These are phyloP conservation scores for Lotus japonicus DNA, from an alignment of 306 rosid genomes.

Conservation along the genomic window DNA sequence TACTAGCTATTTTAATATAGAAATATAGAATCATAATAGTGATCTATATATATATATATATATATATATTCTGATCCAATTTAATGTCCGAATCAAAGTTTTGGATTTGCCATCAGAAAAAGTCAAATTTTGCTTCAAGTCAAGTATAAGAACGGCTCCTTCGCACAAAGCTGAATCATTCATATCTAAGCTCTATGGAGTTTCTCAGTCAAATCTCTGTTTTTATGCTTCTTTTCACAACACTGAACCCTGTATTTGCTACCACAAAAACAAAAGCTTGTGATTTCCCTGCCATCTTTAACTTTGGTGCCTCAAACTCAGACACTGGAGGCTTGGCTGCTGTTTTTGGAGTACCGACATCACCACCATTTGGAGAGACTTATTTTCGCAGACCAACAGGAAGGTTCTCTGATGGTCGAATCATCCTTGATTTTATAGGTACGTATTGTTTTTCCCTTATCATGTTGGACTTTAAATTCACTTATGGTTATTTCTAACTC, in stretches of 20 bases:
- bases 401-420: slow-evolving; percentile 37
- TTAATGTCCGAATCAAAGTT: too few species aligned
- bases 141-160: background rate
- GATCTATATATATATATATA: too few species aligned
- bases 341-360: background rate
- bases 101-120: too few species aligned
- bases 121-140: too few species aligned
- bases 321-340: slow-evolving; percentile 46
- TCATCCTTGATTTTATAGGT: slow-evolving; percentile 43
- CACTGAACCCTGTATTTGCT: background rate
- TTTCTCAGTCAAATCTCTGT: background rate
- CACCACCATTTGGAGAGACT: slow-evolving; percentile 36
- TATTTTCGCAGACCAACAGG: slow-evolving; percentile 28
- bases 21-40: too few species aligned
- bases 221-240: background rate
- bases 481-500: too few species aligned
- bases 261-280: background rate
- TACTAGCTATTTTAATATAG: too few species aligned
- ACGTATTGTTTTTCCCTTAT: too few species aligned
- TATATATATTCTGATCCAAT: too few species aligned
- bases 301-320: slow-evolving; percentile 43
- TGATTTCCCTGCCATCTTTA: slow-evolving; percentile 37
- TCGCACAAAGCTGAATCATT: background rate
- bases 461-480: too few species aligned
- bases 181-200: background rate